These are phyloP conservation scores for Aureobasidium sp. DNA, from an alignment of 2,329 filamentous ascomycete genomes.

Conservation along the genomic window DNA sequence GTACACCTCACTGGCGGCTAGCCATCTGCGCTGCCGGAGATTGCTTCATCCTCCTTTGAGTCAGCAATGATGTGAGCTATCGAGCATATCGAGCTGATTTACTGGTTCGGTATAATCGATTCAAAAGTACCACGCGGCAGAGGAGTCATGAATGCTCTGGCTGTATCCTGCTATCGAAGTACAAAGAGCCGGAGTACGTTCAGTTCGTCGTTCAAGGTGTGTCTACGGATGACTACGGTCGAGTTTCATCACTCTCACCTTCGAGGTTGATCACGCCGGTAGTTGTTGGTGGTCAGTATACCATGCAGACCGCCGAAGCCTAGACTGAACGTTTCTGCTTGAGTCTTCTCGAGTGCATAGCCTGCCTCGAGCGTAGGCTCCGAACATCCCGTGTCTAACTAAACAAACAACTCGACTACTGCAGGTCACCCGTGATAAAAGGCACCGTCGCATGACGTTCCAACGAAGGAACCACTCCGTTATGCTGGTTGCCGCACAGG, in stretches of 20 bases:
- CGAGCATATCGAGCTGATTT: neutral
- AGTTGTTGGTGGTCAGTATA: neutral
- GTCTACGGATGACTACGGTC: neutral
- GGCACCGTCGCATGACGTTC: neutral
- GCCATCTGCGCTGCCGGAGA: neutral
- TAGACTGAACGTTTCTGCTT: neutral
- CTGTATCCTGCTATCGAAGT: too few species aligned
- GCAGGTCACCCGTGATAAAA: neutral
- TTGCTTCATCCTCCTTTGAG: neutral
- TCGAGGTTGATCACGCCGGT: neutral
- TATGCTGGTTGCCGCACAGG: conserved; percentile 3
- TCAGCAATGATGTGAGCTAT: neutral
- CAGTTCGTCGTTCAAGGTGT: neutral
- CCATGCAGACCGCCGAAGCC: neutral
- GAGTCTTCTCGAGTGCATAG: neutral
- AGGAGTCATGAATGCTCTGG: neutral
- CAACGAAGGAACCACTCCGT: neutral
- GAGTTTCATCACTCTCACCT: neutral
- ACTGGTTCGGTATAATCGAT: too few species aligned
- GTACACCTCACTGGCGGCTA: neutral
- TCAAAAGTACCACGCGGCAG: too few species aligned
- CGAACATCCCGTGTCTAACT: neutral
- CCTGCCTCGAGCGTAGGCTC: neutral
- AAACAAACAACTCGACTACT: neutral
- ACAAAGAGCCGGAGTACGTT: neutral